Conservation (phyloP, 129 eudicot species). For the Flaveria brownii region DNA sequence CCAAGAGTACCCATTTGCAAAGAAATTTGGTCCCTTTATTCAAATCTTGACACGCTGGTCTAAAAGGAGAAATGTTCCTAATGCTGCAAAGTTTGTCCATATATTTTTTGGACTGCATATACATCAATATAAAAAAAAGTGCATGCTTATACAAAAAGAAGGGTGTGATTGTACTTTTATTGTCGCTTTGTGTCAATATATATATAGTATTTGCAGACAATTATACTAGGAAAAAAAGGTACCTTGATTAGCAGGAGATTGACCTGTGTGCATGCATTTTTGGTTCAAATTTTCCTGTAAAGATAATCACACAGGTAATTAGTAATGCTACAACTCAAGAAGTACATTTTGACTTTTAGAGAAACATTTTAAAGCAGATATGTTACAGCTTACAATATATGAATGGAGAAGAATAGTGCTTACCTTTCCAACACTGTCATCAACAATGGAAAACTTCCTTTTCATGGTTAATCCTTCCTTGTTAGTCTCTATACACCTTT, state of each 20-base stretch:
- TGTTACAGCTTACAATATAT: conserved; percentile 6
- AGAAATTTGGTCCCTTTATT: too few relatives aligned
- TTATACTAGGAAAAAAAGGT: conserved; percentile 22
- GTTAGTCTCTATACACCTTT: conserved; percentile 22
- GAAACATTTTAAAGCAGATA: neutral
- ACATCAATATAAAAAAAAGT: neutral
- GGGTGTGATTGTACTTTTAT: neutral
- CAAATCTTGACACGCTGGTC: too few relatives aligned
- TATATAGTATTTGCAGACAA: neutral
- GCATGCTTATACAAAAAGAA: neutral
- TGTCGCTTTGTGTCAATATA: neutral
- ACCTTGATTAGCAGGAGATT: conserved; percentile 39
- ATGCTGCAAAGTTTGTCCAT: neutral
- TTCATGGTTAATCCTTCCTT: conserved; percentile 39
- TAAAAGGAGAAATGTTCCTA: neutral
- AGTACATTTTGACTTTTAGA: conserved; percentile 6
- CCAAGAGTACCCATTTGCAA: neutral
- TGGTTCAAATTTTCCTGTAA: conserved; percentile 47
- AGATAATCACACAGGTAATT: neutral
- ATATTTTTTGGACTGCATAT: neutral
- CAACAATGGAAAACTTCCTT: conserved; percentile 51
- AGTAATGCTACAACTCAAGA: neutral
- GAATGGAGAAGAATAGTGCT: conserved; percentile 17
- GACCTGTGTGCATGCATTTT: conserved; percentile 35
- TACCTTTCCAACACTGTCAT: conserved; percentile 46